These are phyloP conservation scores for Setomelanomma holmii DNA, from an alignment of 2,329 filamentous ascomycete species.

Conservation along the genomic window DNA sequence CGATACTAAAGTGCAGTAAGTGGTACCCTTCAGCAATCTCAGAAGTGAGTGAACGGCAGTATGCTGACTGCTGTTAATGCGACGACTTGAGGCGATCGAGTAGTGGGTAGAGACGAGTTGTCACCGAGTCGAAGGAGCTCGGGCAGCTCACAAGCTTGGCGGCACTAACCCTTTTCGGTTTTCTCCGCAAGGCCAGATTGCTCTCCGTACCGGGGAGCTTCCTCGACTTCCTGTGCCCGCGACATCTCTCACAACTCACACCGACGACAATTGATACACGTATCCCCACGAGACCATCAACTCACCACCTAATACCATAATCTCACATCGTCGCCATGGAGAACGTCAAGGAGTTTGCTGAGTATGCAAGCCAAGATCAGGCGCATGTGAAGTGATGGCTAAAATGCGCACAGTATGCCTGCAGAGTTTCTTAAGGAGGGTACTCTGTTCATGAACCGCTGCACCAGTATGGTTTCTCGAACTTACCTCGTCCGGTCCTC, in stretches of 20 bases:
- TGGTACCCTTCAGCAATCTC: background rate
- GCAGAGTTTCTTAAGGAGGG: conserved; percentile 56
- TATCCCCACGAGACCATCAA: conserved; percentile 4
- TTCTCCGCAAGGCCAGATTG: conserved; percentile 40
- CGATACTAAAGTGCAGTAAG: conserved; percentile 2
- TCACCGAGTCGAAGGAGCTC: conserved; percentile 21
- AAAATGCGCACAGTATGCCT: conserved; percentile 42
- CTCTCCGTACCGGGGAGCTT: conserved; percentile 29
- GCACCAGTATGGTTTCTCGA: conserved; percentile 48
- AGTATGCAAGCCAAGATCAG: conserved; percentile 47
- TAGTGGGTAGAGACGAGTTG: conserved; percentile 18
- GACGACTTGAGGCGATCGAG: conserved; percentile 9
- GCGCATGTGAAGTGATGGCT: conserved; percentile 15
- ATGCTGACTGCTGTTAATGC: background rate
- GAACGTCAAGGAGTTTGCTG: conserved; percentile 73
- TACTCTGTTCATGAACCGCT: conserved; percentile 58
- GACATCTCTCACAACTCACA: conserved; percentile 16
- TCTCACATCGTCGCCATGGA: conserved; percentile 62
- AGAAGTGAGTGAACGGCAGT: background rate
- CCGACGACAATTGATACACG: conserved; percentile 12
- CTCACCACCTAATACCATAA: conserved; percentile 1
- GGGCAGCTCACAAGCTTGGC: conserved; percentile 18
- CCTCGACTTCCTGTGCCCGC: conserved; percentile 23
- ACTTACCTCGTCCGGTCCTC: background rate
- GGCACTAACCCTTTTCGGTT: conserved; percentile 20